phyloP scores from a whole-genome alignment of 2,329 filamentous ascomycete genomes.

The Biscogniauxia sp. region DNA sequence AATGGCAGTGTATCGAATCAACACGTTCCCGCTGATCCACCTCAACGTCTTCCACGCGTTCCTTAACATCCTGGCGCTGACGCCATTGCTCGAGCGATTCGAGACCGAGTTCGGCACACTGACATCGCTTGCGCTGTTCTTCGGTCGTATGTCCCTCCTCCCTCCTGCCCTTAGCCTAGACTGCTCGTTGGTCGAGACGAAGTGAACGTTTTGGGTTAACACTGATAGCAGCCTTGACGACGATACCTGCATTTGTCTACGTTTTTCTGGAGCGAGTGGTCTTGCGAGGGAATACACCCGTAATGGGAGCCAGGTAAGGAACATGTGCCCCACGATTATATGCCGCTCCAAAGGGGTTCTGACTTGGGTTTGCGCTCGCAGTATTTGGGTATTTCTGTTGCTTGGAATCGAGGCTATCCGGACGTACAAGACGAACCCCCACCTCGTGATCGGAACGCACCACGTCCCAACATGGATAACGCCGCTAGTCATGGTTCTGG shows the following conservation, averaged over 20 bases:
- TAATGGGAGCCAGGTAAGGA: constrained; percentile 78
- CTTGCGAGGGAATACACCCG: constrained; percentile 66
- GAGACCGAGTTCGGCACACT: constrained; percentile 90
- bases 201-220: constrained; percentile 15
- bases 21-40: constrained; percentile 89
- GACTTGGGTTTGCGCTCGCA: constrained; percentile 36
- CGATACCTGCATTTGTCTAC: constrained; percentile 80
- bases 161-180: neutral
- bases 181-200: neutral
- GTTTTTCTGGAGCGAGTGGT: constrained; percentile 73
- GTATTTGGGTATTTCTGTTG: constrained; percentile 90
- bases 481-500: constrained; percentile 72
- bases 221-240: constrained; percentile 62
- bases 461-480: constrained; percentile 91
- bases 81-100: constrained; percentile 89
- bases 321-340: neutral
- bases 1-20: constrained; percentile 78
- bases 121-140: constrained; percentile 81
- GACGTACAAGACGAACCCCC: constrained; percentile 77
- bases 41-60: constrained; percentile 75
- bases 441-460: constrained; percentile 61
- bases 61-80: constrained; percentile 75
- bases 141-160: constrained; percentile 69
- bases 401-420: constrained; percentile 83
- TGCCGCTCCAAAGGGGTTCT: constrained; percentile 9